These are phyloP conservation scores for Candida krabiensis DNA, from an alignment of 805 yeast species.

Conservation along the genomic window DNA sequence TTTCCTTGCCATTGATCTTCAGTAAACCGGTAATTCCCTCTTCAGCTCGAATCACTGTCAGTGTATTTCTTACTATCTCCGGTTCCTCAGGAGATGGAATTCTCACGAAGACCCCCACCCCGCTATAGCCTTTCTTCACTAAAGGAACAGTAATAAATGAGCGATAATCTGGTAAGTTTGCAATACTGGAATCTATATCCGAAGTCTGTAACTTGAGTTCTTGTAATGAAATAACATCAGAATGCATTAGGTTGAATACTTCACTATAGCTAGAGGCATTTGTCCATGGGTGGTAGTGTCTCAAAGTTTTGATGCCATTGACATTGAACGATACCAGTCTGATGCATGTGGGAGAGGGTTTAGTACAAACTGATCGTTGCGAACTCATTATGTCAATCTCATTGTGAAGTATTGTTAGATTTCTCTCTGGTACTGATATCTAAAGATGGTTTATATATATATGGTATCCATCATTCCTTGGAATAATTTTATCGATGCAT, in stretches of 20 bases:
- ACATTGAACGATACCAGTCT: slow-evolving; percentile 65
- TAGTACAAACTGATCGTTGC: slow-evolving; percentile 8
- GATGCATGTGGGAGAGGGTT: slow-evolving; percentile 14
- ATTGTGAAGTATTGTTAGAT: no score
- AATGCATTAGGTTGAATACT: slow-evolving; percentile 55
- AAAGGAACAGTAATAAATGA: slow-evolving; percentile 71
- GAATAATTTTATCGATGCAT: no score
- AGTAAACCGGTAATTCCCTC: slow-evolving; percentile 86
- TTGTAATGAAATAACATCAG: slow-evolving; percentile 83
- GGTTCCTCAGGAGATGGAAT: slow-evolving; percentile 47
- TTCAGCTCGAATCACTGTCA: slow-evolving; percentile 72
- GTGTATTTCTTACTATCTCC: slow-evolving; percentile 29
- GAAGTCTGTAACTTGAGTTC: slow-evolving; percentile 71
- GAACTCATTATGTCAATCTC: background rate
- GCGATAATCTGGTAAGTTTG: slow-evolving; percentile 53
- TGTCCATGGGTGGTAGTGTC: slow-evolving; percentile 85
- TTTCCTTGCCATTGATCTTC: slow-evolving; percentile 15
- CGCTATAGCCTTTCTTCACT: slow-evolving; percentile 80
- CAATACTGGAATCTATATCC: slow-evolving; percentile 38
- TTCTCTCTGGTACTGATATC: no score
- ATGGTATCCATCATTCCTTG: no score
- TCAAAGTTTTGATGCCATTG: slow-evolving; percentile 78
- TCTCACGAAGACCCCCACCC: slow-evolving; percentile 82
- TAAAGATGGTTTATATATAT: no score
- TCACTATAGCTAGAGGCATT: slow-evolving; percentile 39